Percentiles rank a stretch among this genome's conserved stretches.
These are phyloP conservation scores for Metschnikowia hibisci DNA, from an alignment of 805 yeast species.

Conservation along the genomic window DNA sequence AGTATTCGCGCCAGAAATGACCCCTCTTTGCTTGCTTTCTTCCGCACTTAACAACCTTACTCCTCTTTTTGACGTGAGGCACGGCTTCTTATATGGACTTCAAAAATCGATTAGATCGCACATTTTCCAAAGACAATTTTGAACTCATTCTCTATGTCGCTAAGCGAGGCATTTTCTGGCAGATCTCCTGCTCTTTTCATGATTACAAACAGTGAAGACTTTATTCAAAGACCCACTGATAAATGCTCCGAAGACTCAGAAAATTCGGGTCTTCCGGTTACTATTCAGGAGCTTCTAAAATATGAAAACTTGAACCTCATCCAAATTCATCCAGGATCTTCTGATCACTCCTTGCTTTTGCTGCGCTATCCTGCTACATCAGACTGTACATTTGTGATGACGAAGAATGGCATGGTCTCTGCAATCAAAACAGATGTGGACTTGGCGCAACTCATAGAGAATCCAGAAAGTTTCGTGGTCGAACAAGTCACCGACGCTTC, in stretches of 20 bases:
- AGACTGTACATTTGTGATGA: neutral
- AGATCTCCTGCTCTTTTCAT: neutral
- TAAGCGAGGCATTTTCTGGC: neutral
- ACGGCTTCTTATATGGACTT: constrained; percentile 1
- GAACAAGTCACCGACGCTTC: neutral
- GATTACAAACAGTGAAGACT: neutral
- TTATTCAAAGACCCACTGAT: neutral
- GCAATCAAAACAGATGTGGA: neutral
- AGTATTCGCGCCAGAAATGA: constrained; percentile 2
- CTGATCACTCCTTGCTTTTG: constrained; percentile 1
- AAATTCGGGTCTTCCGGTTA: too few species aligned
- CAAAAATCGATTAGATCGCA: neutral
- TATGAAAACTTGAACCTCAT: neutral
- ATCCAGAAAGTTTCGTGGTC: neutral
- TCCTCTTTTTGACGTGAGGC: constrained; percentile 1
- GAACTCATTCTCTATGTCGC: neutral
- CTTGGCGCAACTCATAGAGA: neutral
- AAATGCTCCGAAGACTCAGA: neutral
- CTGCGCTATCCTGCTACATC: neutral
- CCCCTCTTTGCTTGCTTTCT: constrained; percentile 4
- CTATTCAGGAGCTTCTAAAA: neutral
- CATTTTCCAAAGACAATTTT: neutral
- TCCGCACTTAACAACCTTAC: neutral
- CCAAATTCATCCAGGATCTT: neutral
- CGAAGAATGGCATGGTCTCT: neutral